Conservation (phyloP, 345 rosid genomes). For the Hibiscus tridactylites region DNA sequence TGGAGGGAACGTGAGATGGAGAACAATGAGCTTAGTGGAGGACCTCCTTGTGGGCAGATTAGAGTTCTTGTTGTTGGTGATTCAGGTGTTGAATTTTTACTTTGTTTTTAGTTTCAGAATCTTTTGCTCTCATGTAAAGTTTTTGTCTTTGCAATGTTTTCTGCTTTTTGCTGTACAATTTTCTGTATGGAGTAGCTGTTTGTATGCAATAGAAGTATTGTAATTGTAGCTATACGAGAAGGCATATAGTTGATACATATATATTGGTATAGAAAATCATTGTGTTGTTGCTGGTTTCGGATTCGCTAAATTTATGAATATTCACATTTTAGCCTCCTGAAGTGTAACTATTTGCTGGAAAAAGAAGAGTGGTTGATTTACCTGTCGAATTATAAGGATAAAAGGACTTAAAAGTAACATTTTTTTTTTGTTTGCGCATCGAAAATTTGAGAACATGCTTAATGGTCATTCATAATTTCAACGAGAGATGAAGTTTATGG, state of each 20-base stretch:
- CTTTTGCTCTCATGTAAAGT: background rate
- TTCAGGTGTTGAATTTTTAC: conserved; percentile 46
- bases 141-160: background rate
- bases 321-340: background rate
- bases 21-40: conserved; percentile 59
- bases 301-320: background rate
- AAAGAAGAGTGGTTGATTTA: background rate
- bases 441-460: background rate
- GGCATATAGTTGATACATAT: background rate
- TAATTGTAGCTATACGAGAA: background rate
- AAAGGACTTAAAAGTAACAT: background rate
- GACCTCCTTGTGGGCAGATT: conserved; percentile 86
- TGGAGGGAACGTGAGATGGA: conserved; percentile 96
- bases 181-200: background rate
- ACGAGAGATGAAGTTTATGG: background rate
- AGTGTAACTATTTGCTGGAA: background rate
- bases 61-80: conserved; percentile 97
- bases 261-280: background rate
- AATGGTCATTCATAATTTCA: background rate
- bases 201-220: background rate
- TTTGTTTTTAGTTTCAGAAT: background rate
- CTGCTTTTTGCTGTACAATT: background rate
- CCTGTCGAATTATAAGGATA: background rate
- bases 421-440: background rate
- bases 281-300: conserved; percentile 1